Evolutionary conservation across 306 rosid species (phyloP).

Genomic region (Alnus glutinosa): DNA sequence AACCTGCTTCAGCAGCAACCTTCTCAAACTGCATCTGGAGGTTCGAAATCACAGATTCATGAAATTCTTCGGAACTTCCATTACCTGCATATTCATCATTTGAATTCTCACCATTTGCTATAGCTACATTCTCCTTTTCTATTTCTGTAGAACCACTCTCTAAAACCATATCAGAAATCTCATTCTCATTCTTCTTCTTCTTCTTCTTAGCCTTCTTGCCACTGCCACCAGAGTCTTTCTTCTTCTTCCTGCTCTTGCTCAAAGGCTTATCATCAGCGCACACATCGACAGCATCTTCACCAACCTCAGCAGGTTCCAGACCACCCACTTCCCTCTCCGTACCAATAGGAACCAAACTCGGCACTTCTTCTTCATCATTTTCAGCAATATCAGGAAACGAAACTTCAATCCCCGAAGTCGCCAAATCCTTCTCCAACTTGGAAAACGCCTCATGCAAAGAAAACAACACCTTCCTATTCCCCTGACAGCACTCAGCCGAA

Average conservation of each 20-base stretch:
- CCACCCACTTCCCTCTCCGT: slow-evolving; percentile 33
- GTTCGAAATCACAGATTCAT: slow-evolving; percentile 66
- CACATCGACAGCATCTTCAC: slow-evolving; percentile 25
- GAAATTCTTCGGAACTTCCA: slow-evolving; percentile 28
- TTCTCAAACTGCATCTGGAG: slow-evolving; percentile 90
- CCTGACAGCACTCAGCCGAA: slow-evolving; percentile 71
- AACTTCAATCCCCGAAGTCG: slow-evolving; percentile 51
- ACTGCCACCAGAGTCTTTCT: slow-evolving; percentile 12
- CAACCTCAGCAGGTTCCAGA: slow-evolving; percentile 29
- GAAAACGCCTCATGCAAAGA: slow-evolving; percentile 63
- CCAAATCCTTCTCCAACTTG: slow-evolving; percentile 78
- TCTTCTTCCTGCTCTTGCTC: slow-evolving; percentile 58
- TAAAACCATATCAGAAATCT: slow-evolving; percentile 17
- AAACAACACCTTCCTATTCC: slow-evolving; percentile 74
- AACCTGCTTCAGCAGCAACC: slow-evolving; percentile 77
- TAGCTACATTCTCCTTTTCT: slow-evolving; percentile 28
- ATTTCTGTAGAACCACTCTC: slow-evolving; percentile 19
- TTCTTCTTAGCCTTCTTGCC: slow-evolving; percentile 37
- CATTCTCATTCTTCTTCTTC: slow-evolving; percentile 39
- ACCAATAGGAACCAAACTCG: slow-evolving; percentile 53
- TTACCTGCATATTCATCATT: slow-evolving; percentile 25
- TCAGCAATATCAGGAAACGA: slow-evolving; percentile 43
- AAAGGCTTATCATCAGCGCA: slow-evolving; percentile 28
- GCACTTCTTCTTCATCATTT: slow-evolving; percentile 57
- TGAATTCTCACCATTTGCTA: slow-evolving; percentile 38